phyloP scores from a whole-genome alignment of 257 asterid genomes.

The Forsythia suspensa region DNA sequence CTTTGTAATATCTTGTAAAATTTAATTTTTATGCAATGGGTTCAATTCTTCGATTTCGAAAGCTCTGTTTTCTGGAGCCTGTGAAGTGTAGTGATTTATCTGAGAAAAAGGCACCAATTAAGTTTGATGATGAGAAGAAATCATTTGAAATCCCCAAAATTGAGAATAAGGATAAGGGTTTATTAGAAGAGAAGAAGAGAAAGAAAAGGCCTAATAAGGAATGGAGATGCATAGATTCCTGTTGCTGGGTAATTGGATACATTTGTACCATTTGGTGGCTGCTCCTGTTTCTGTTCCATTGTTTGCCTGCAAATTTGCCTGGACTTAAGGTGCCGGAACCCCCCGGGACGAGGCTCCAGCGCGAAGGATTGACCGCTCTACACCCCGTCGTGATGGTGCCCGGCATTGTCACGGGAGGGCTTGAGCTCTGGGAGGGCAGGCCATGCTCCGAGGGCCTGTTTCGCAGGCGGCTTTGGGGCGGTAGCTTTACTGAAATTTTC shows the following conservation, averaged over 20 bases:
- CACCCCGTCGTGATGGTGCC: constrained; percentile 89
- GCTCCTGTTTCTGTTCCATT: constrained; percentile 49
- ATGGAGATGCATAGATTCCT: constrained; percentile 66
- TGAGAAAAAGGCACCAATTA: constrained; percentile 4
- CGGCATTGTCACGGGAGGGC: constrained; percentile 92
- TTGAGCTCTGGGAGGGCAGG: constrained; percentile 93
- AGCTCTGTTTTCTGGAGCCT: constrained; percentile 59
- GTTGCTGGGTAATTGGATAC: constrained; percentile 70
- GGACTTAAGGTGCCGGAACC: constrained; percentile 53
- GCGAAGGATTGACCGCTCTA: constrained; percentile 53
- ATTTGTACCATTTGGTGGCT: constrained; percentile 77
- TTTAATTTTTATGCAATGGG: constrained; percentile 37
- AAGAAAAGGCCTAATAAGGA: constrained; percentile 23
- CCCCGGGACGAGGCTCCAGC: constrained; percentile 61
- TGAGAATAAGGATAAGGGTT: constrained; percentile 12
- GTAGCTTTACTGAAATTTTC: constrained; percentile 68
- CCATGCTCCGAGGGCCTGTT: constrained; percentile 87
- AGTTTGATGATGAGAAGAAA: constrained; percentile 3
- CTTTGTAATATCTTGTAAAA: neutral
- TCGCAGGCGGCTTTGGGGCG: constrained; percentile 88
- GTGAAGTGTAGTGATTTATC: constrained; percentile 28
- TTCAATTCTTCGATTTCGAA: constrained; percentile 59
- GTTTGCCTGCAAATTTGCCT: constrained; percentile 47
- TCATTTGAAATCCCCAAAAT: constrained; percentile 21
- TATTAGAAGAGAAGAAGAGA: constrained; percentile 21